Evolutionary conservation across 495 filamentous ascomycete species (phyloP).

Genomic region (Tetracladium setigerum): DNA sequence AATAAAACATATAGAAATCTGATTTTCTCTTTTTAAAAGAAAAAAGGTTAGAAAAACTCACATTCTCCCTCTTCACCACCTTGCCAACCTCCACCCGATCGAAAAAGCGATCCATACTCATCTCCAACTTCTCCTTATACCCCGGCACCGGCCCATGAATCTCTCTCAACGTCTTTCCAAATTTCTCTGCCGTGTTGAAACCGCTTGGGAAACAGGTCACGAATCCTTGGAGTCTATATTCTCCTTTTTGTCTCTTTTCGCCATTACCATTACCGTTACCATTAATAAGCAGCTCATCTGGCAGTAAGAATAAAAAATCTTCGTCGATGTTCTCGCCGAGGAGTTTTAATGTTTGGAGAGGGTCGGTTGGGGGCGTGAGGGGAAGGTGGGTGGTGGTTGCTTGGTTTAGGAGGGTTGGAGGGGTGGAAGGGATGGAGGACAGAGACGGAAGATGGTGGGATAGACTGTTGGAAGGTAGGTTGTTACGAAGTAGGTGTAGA

Average conservation of each 20-base stretch:
- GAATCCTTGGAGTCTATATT: constrained; percentile 64
- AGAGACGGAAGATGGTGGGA: constrained; percentile 51
- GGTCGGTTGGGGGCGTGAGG: constrained; percentile 23
- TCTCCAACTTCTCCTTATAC: constrained; percentile 61
- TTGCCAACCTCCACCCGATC: constrained; percentile 44
- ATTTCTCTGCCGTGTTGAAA: constrained; percentile 57
- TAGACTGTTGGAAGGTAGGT: constrained; percentile 60
- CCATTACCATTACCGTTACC: constrained; percentile 34
- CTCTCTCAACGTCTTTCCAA: constrained; percentile 51
- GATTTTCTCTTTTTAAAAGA: neutral
- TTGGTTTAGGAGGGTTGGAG: constrained; percentile 32
- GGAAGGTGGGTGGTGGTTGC: constrained; percentile 39
- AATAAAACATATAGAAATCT: neutral
- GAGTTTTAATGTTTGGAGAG: constrained; percentile 28
- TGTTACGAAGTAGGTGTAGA: constrained; percentile 55
- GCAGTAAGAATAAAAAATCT: constrained; percentile 69
- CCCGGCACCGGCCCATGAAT: constrained; percentile 67
- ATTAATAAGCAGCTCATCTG: too few relatives aligned
- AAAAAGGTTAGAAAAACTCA: too few relatives aligned
- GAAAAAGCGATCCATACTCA: constrained; percentile 76
- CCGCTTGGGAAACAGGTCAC: constrained; percentile 66
- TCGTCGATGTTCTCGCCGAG: constrained; percentile 59
- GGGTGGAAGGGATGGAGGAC: too few relatives aligned
- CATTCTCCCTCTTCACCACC: constrained; percentile 47
- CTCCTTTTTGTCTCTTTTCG: too few relatives aligned